These are phyloP conservation scores for Dipodascus albidus DNA, from an alignment of 805 yeast genomes.

Conservation along the genomic window DNA sequence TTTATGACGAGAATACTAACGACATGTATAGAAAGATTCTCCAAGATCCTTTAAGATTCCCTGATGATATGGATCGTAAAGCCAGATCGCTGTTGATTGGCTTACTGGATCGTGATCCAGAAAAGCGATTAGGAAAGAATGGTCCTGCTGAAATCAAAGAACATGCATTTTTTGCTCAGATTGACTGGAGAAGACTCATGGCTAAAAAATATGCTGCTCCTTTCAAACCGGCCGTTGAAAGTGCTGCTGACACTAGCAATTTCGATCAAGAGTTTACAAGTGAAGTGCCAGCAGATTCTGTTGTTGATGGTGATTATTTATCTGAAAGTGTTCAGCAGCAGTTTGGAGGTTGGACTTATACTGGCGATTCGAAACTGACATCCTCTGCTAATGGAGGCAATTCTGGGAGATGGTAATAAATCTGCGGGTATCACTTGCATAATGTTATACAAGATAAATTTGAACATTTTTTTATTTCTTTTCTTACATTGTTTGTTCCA, in stretches of 20 bases:
- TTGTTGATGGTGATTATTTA: conserved; percentile 71
- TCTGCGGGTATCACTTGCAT: background rate
- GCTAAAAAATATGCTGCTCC: conserved; percentile 91
- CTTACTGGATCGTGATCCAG: conserved; percentile 76
- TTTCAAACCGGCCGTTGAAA: conserved; percentile 81
- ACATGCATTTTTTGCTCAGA: conserved; percentile 78
- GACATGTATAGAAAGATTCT: conserved; percentile 90
- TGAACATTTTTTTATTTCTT: background rate
- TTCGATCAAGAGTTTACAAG: conserved; percentile 80
- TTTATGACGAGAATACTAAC: conserved; percentile 86
- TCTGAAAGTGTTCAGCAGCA: conserved; percentile 95
- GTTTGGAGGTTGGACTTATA: conserved; percentile 97
- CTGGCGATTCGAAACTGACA: conserved; percentile 11
- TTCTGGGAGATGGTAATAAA: background rate
- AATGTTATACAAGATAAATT: background rate
- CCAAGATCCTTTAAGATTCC: conserved; percentile 81
- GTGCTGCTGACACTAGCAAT: conserved; percentile 81
- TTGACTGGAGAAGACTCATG: conserved; percentile 78
- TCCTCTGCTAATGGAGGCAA: background rate
- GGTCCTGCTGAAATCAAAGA: conserved; percentile 78
- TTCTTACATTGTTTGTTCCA: background rate
- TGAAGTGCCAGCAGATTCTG: conserved; percentile 90
- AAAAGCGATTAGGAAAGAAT: conserved; percentile 57
- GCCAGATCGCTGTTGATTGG: conserved; percentile 72
- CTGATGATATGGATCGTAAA: conserved; percentile 74